Evolutionary conservation across 345 rosid species (phyloP).

Genomic region (Arabis hirsuta): DNA sequence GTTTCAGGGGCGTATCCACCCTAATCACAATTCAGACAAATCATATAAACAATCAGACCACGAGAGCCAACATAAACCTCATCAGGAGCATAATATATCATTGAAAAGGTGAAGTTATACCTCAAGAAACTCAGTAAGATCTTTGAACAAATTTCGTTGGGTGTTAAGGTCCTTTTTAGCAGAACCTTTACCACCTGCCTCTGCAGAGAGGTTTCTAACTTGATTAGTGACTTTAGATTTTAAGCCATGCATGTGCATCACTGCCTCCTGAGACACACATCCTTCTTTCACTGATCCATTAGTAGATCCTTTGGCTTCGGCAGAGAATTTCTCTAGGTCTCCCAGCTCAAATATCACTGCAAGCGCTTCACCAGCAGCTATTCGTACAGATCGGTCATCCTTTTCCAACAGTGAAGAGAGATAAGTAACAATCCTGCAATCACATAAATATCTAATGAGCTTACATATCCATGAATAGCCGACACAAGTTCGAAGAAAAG

Average conservation of each 20-base stretch:
- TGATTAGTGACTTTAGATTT: constrained; percentile 66
- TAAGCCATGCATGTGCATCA: constrained; percentile 65
- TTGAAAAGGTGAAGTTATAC: constrained; percentile 18
- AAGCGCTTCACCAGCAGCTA: constrained; percentile 95
- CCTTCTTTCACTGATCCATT: constrained; percentile 55
- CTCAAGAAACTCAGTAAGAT: constrained; percentile 80
- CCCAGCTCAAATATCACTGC: constrained; percentile 81
- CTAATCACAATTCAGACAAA: constrained; percentile 43
- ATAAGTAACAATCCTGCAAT: constrained; percentile 73
- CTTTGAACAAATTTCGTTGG: constrained; percentile 86
- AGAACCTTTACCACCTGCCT: constrained; percentile 96
- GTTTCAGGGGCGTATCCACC: constrained; percentile 64
- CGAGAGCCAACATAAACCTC: constrained; percentile 12
- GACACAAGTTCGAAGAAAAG: not conserved
- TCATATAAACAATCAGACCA: constrained; percentile 12
- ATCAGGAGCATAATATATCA: constrained; percentile 8
- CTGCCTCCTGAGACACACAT: constrained; percentile 55
- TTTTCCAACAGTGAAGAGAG: constrained; percentile 75
- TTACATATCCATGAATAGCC: not conserved
- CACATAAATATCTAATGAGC: constrained; percentile 3
- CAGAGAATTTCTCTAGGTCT: constrained; percentile 67
- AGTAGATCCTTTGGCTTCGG: constrained; percentile 48
- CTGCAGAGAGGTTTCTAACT: constrained; percentile 73
- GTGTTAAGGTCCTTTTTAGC: constrained; percentile 86
- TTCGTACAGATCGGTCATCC: constrained; percentile 86